Evolutionary conservation across 164 flowering plant genomes (phyloP), one percentile per base, ranked within the genome.

Genomic region (Umbilicus rupestris): DNA sequence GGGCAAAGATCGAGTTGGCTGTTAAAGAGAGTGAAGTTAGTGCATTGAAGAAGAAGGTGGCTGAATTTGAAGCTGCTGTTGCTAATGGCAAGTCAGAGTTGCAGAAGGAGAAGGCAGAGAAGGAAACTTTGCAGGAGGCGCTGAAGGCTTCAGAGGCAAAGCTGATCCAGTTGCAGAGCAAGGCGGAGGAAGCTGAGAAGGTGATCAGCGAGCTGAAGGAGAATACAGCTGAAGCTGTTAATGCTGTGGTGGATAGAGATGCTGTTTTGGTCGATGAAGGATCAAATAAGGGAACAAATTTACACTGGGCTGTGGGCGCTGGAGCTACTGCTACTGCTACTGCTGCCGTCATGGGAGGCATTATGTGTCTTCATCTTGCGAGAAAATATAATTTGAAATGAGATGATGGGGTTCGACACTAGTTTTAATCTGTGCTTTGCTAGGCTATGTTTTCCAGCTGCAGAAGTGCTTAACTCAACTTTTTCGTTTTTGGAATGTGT

Each of bases 251-350:
- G 45, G 37, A 15, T 16, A 31, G 59, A 24, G 71, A 42, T 24
- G 65, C 42, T 63, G 44, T 15, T 7, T 31, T 19, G 24, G 75
- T 44, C 35, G 71, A 47, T 28, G 63, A 0, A 1, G 77, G 67
- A 55, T 41, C 50, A 30, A 30, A 66, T 47, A 75, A 50, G 9
- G 35, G 19, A 0, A 66, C 66, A 30, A 78, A 74, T 52, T 20
- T 65, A 68, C 75, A 77, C 22, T 84, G 82, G 83, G 79, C 78
- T 5, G 65, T 68, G 1, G 71, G 73, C 11, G 81, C 81, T 6
- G 83, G 73, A 3, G 77, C 85, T 0, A 77, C 83, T 44, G 45
- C 83, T 49, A 24, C 80, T 68, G 77, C 85, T 0, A 77, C 83
- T 44, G 45, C 83, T 49, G 28, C 80, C 67, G 76, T 71, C 14